Conservation (phyloP, 371 early-diverging fungal genomes). For the Gilbertella persicaria region DNA sequence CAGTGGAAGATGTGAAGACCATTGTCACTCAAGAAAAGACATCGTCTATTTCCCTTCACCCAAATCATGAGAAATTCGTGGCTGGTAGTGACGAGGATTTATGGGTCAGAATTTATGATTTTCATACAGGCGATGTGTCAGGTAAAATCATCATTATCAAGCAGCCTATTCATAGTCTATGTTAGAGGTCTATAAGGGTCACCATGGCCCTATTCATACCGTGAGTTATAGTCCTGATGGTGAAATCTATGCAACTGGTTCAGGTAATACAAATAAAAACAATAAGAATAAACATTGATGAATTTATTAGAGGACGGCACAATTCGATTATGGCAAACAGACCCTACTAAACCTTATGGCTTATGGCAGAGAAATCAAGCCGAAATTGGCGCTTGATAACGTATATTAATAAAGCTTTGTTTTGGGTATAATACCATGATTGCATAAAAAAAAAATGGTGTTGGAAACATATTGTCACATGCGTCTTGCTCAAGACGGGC, state of each 20-base stretch:
- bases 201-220: conserved; percentile 86
- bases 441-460: not conserved
- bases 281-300: not conserved
- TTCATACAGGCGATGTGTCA: conserved; percentile 66
- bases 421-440: too few relatives aligned
- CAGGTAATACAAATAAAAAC: conserved; percentile 38
- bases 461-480: not conserved
- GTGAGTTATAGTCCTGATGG: conserved; percentile 91
- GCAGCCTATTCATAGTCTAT: not conserved
- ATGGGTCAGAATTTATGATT: conserved; percentile 82
- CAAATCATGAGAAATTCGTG: conserved; percentile 73
- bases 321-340: conserved; percentile 77
- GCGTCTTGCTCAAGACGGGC: not conserved
- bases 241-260: conserved; percentile 85
- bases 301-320: conserved; percentile 67
- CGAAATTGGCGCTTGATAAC: too few relatives aligned
- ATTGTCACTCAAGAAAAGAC: conserved; percentile 55
- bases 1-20: conserved; percentile 21
- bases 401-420: too few relatives aligned
- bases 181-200: conserved; percentile 80
- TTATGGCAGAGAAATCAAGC: conserved; percentile 66
- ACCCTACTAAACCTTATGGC: conserved; percentile 71
- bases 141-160: conserved; percentile 23
- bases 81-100: conserved; percentile 77
- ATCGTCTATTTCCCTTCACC: conserved; percentile 79